phyloP scores from a whole-genome alignment of 2,329 filamentous ascomycete species.

The Beauveria australis region DNA sequence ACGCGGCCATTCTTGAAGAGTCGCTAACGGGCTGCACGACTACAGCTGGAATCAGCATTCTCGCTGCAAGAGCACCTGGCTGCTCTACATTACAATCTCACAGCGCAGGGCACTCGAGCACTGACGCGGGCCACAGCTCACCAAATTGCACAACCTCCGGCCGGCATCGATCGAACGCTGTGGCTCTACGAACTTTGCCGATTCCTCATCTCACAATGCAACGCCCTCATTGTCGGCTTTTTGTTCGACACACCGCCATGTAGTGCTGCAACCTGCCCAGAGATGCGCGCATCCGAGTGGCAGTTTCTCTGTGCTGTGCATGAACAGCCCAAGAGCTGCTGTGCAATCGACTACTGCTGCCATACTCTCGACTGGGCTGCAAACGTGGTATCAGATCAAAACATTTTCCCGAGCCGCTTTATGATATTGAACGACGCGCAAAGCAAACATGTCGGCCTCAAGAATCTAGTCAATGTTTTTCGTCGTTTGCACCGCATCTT shows the following conservation, averaged over 20 bases:
- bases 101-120: constrained; percentile 56
- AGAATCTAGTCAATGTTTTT: constrained; percentile 92
- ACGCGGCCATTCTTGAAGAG: background rate
- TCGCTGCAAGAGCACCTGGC: constrained; percentile 96
- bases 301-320: constrained; percentile 98
- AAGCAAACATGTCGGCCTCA: constrained; percentile 57
- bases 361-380: constrained; percentile 98
- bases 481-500: constrained; percentile 92
- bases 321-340: constrained; percentile 92
- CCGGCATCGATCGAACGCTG: constrained; percentile 73
- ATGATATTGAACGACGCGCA: constrained; percentile 47
- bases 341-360: constrained; percentile 97
- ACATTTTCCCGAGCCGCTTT: constrained; percentile 87
- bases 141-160: constrained; percentile 70
- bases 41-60: constrained; percentile 89
- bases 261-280: constrained; percentile 80
- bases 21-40: constrained; percentile 12
- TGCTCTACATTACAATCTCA: constrained; percentile 78
- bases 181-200: constrained; percentile 98
- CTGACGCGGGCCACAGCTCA: constrained; percentile 69
- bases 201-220: constrained; percentile 90
- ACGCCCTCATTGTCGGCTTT: constrained; percentile 84
- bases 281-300: constrained; percentile 99
- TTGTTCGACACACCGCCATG: constrained; percentile 87
- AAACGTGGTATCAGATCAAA: constrained; percentile 86